Percentiles rank a stretch among this genome's conserved stretches.
Evolutionary conservation across 768 basidiomycete genomes (phyloP).

Genomic region (Amanita rubescens): DNA sequence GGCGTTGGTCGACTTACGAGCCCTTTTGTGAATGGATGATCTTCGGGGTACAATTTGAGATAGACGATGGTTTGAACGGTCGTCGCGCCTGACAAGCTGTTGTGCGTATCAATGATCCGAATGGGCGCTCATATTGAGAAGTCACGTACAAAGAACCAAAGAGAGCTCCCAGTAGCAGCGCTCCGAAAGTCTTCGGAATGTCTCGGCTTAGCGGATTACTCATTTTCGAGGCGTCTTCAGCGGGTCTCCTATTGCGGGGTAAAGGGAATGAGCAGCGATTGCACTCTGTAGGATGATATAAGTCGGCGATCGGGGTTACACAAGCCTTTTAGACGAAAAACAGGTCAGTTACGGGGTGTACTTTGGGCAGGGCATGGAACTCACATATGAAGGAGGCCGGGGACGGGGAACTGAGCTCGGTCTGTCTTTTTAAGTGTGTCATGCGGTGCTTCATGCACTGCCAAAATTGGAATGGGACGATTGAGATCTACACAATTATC

Average conservation of each 20-base stretch:
- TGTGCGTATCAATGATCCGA: neutral
- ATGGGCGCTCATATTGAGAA: neutral
- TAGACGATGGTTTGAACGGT: constrained; percentile 19
- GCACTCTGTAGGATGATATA: neutral
- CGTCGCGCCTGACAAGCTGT: constrained; percentile 26
- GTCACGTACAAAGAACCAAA: constrained; percentile 25
- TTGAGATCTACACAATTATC: neutral
- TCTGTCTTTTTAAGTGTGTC: too few relatives aligned
- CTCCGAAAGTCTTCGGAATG: constrained; percentile 29
- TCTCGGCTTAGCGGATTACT: constrained; percentile 6
- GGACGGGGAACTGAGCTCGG: too few relatives aligned
- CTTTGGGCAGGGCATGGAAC: too few relatives aligned
- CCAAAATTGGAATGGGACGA: too few relatives aligned
- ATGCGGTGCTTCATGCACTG: too few relatives aligned
- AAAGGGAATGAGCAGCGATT: too few relatives aligned
- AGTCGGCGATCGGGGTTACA: neutral
- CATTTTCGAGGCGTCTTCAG: neutral
- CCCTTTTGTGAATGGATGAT: constrained; percentile 4
- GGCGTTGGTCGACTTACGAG: constrained; percentile 9
- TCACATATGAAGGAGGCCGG: too few relatives aligned
- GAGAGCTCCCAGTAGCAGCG: constrained; percentile 31
- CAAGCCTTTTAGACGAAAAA: too few relatives aligned
- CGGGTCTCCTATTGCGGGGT: neutral
- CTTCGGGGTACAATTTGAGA: constrained; percentile 12
- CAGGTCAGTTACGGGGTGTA: neutral